Base-by-base conservation (phyloP, 441 rosid genomes). In the Populus hybrid region DNA sequence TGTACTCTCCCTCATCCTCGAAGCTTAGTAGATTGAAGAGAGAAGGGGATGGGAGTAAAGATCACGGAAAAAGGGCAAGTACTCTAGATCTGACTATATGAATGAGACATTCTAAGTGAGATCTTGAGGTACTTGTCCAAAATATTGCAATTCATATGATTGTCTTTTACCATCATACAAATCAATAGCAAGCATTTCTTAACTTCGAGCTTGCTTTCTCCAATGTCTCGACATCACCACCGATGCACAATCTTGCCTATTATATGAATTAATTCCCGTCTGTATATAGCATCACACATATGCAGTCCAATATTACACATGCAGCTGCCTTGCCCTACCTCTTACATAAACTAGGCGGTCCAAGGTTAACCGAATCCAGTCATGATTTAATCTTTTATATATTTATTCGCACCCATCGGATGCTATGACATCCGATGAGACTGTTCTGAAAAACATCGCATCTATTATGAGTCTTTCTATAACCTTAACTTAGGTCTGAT, bases 81-180 rank as follows among this genome's bases (percentile, higher is more conserved):
- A 92, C 97, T 87, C 94, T 91, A 78, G 94, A 90, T 94, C 98
- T 92, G 91, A 94, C 98, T 90, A 85, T 94, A 87, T 92, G 98
- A 92, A 92, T 88, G 64, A 80, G 74, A 80, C 71, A 92, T 92
- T 92, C 96, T 82, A 88, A 94, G 98, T 94, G 94, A 94, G 98
- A 94, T 92, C 88, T 86, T 89, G 96, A 85, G 88, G 97, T 92
- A 94, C 95, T 92, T 92, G 80, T 81, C 82, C 84, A 24, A 74
- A 79, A 68, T 61, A 73, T 68, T 80, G 81, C 36, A 79, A 34
- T 75, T 67, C 68, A n/a, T 50, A 12, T 53, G 28, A 53, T 38
- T 80, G 75, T 74, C 36, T 34, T 75, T 32, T 24, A 78, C 63
- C 67, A 38, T 24, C 8, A 70, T 63, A 82, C 64, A 78, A 78